Base-by-base conservation (phyloP, 148 eudicot species). In the Agrostemma githago region DNA sequence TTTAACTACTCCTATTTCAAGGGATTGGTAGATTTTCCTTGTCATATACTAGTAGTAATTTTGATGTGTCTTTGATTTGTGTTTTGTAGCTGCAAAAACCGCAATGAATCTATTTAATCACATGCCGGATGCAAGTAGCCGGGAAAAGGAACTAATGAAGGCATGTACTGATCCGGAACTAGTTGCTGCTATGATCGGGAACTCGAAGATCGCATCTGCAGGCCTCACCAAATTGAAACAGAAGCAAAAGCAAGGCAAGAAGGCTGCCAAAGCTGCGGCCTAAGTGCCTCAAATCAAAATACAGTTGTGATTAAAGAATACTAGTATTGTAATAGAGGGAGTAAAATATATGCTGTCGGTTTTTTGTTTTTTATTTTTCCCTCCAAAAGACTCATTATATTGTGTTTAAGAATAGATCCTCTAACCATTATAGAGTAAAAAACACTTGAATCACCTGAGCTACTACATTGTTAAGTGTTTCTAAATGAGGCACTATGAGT, bases 61-160 rank as follows among this genome's bases (percentile, higher is more conserved):
- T 19, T 76, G 41, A 58, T 20, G 7, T 56, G 54, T 19, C 38
- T 51, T 38, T 60, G 71, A 57, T 39, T 75, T 65, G 37, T 65
- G 37, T 76, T 20, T 19, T 80, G 84, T 82, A 95, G 98, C 97
- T 84, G 97, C 96, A 48, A 95, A 95, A 86, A 89, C 81, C 38
- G 92, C 96, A 15, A 92, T 92, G 93, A 92, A 87, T 82, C 82
- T 95, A 83, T 95, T 95, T 69, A 76, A 84, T 82, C 93, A 90
- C 86, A 86, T 90, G 89, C 83, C 96, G 0, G 93, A 92, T 54
- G 86, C 97, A 53, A 79, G 83, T 62, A 79, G 10, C 70, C 80
- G 98, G 69, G 98, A 95, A 80, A 95, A 95, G 87, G 98, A 95
- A 81, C 77, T 92, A 75, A 95, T 95, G 97, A 95, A 95, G 83